Percentiles rank a stretch among this genome's conserved stretches.
These are phyloP conservation scores for Chlorencoelia australis DNA, from an alignment of 2,329 filamentous ascomycete genomes.

Conservation along the genomic window DNA sequence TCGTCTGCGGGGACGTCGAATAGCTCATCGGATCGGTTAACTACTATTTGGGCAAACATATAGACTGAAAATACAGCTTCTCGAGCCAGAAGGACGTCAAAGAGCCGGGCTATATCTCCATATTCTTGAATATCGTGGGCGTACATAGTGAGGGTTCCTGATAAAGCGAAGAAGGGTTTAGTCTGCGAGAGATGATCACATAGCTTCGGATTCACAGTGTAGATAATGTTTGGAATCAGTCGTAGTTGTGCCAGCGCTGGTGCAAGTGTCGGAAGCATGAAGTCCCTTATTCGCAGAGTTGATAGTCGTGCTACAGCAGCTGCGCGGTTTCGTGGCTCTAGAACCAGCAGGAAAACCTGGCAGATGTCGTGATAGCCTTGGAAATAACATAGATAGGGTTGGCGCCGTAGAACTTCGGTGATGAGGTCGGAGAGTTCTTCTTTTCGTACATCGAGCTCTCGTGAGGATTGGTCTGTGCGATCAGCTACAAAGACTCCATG, in stretches of 20 bases:
- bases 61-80: conserved; percentile 88
- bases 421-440: conserved; percentile 72
- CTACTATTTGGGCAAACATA: conserved; percentile 80
- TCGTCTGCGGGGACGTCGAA: conserved; percentile 74
- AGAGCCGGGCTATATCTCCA: conserved; percentile 77
- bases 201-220: conserved; percentile 59
- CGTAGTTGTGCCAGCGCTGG: conserved; percentile 79
- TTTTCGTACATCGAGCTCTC: conserved; percentile 62
- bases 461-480: conserved; percentile 53
- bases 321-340: conserved; percentile 52
- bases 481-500: conserved; percentile 20
- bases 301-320: conserved; percentile 71
- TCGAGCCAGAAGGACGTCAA: conserved; percentile 80
- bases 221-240: conserved; percentile 74
- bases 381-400: conserved; percentile 87
- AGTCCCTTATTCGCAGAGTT: conserved; percentile 84
- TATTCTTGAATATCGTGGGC: conserved; percentile 92
- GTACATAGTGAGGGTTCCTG: conserved; percentile 91
- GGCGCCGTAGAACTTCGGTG: conserved; percentile 63
- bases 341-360: conserved; percentile 83
- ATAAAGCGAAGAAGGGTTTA: conserved; percentile 84
- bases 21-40: conserved; percentile 73
- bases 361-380: conserved; percentile 98
- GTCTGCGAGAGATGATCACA: conserved; percentile 65
- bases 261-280: conserved; percentile 83